Evolutionary conservation across 306 rosid genomes (phyloP).

Genomic region (Hylodesmum podocarpum): DNA sequence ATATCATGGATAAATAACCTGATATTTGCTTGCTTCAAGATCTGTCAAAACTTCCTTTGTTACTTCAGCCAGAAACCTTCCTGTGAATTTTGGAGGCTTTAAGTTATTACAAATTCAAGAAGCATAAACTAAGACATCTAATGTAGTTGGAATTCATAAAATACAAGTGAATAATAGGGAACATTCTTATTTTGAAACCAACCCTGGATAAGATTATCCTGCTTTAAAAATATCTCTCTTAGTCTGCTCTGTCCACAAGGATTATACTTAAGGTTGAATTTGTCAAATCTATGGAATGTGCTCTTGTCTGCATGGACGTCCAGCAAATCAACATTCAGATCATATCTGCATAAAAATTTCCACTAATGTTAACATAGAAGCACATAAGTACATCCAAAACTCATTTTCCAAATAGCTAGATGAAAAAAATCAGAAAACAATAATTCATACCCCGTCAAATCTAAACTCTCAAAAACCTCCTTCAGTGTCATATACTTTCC

Average conservation of each 20-base stretch:
- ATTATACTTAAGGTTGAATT: slow-evolving; percentile 90
- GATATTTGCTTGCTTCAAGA: slow-evolving; percentile 86
- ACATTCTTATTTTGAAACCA: slow-evolving; percentile 28
- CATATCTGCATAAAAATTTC: slow-evolving; percentile 48
- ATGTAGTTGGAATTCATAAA: slow-evolving; percentile 18
- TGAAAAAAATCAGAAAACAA: background rate
- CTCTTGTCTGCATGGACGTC: slow-evolving; percentile 96
- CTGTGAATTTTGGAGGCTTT: slow-evolving; percentile 43
- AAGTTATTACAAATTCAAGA: slow-evolving; percentile 23
- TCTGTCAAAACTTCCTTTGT: slow-evolving; percentile 79
- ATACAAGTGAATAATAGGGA: slow-evolving; percentile 13
- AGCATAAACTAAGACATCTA: slow-evolving; percentile 17
- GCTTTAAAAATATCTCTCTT: slow-evolving; percentile 90
- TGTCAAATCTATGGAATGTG: slow-evolving; percentile 93
- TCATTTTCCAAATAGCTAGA: background rate
- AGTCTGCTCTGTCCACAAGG: slow-evolving; percentile 98
- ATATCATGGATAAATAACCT: slow-evolving; percentile 45
- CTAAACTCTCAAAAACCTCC: slow-evolving; percentile 94
- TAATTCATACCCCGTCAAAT: slow-evolving; percentile 71
- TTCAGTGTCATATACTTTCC: slow-evolving; percentile 86
- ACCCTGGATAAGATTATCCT: slow-evolving; percentile 97
- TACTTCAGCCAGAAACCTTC: slow-evolving; percentile 84
- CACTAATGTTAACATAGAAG: slow-evolving; percentile 3
- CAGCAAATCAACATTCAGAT: slow-evolving; percentile 83
- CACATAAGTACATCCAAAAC: background rate